Conservation (phyloP, 371 early-diverging fungal species). For the Rhizomucor miehei region DNA sequence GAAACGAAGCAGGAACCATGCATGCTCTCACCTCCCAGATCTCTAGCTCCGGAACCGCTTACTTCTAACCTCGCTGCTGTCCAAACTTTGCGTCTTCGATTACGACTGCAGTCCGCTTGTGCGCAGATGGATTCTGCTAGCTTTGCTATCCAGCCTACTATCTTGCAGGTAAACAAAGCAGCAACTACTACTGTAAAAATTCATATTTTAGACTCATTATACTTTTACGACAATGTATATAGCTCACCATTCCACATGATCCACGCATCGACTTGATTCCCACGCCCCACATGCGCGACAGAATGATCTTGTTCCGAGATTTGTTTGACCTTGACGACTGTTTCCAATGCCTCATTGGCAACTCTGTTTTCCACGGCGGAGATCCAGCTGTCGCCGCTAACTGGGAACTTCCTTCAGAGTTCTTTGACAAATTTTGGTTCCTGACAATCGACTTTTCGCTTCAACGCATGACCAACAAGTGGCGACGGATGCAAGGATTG, state of each 20-base stretch:
- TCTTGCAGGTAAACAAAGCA: slow-evolving; percentile 36
- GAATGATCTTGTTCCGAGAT: slow-evolving; percentile 60
- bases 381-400: slow-evolving; percentile 54
- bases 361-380: slow-evolving; percentile 55
- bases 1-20: background rate
- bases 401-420: slow-evolving; percentile 55
- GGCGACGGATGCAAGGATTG: slow-evolving; percentile 30
- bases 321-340: slow-evolving; percentile 60
- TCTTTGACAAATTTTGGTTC: slow-evolving; percentile 59
- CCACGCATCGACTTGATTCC: slow-evolving; percentile 61
- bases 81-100: slow-evolving; percentile 36
- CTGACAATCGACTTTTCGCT: slow-evolving; percentile 47
- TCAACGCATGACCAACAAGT: slow-evolving; percentile 32
- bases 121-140: slow-evolving; percentile 27
- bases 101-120: slow-evolving; percentile 37
- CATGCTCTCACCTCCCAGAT: slow-evolving; percentile 2
- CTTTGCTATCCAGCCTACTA: slow-evolving; percentile 40
- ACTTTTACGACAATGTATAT: background rate
- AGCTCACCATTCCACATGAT: slow-evolving; percentile 57
- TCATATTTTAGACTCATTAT: too few species aligned
- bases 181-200: slow-evolving; percentile 10
- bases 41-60: slow-evolving; percentile 8
- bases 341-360: slow-evolving; percentile 45
- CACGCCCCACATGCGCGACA: slow-evolving; percentile 57
- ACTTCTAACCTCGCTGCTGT: slow-evolving; percentile 40